Evolutionary conservation across 371 early-diverging fungal species (phyloP), one percentile per base, ranked within the genome.

Genomic region (Mortierella sp.): DNA sequence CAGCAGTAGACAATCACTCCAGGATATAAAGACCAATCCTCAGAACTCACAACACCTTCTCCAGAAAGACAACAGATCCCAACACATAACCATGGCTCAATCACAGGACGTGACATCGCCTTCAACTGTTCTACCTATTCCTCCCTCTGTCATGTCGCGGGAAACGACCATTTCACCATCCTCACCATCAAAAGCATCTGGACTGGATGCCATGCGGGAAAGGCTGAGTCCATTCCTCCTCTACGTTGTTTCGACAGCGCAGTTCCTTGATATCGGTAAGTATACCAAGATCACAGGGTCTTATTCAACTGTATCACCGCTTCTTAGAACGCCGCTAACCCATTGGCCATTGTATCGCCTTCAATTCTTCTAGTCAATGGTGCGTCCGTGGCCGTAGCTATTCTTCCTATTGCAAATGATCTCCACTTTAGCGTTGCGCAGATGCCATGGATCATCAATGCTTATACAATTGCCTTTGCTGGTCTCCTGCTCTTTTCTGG

Each of bases 381-480:
- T 10, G 73, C 73, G 2, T 73, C 74, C 1, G 74, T 73, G 24
- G 54, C 74, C 0, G 67, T 73, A 6, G 74, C 74, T 4, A 57
- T 73, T 16, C 54, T 73, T 9, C 67, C 74, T 14, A 73, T 73
- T 34, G 74, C 74, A 0, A 46, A 61, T 10, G 60, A 67, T 44
- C 59, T 73, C 19, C 17, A 67, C 0, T 73, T 73, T 40, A 27
- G 28, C 13, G 48, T 59, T n/a, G 27, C 67, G 4, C 55, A 63
- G 24, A 29, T 67, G 40, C 59, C 48, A 14, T 73, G 74, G 74
- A 73, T 73, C 55, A n/a, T 73, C 13, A 67, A 67, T 43, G 67
- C 74, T 13, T 73, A 73, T 27, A 73, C 74, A 2, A 59, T 73
- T 39, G 55, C 74, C n/a, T 73, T 73, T 56, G 74, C 67, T 0